Evolutionary conservation across 75 land plant genomes (phyloP).

Genomic region (Picea glauca): DNA sequence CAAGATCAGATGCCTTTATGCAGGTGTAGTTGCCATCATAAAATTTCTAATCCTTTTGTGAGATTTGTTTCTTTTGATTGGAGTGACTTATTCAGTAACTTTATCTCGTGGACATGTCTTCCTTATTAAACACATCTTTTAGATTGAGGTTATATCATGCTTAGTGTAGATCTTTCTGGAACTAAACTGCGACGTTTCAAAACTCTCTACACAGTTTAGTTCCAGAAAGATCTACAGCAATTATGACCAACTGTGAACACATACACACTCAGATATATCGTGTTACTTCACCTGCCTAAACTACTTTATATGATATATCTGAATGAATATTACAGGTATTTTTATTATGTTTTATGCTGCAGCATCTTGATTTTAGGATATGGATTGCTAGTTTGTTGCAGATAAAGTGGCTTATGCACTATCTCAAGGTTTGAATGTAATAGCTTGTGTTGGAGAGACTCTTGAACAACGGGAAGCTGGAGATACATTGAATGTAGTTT

Average conservation of each 20-base stretch:
- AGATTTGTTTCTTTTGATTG: not conserved
- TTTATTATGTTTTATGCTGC: not conserved
- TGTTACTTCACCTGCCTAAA: not conserved
- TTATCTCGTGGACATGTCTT: not conserved
- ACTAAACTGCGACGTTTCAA: no score
- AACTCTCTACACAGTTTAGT: no score
- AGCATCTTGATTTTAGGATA: conserved; percentile 1
- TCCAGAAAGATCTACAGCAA: no score
- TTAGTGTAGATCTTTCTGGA: no score
- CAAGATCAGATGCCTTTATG: not conserved
- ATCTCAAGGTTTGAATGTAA: conserved; percentile 78
- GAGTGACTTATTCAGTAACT: not conserved
- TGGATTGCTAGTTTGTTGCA: conserved; percentile 68
- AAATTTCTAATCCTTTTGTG: no score
- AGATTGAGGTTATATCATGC: not conserved
- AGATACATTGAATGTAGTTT: conserved; percentile 65
- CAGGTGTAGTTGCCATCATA: not conserved
- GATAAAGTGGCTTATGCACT: conserved; percentile 86
- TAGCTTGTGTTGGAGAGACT: conserved; percentile 89
- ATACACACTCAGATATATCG: no score
- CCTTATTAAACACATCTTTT: not conserved
- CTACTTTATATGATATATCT: not conserved
- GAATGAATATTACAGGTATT: not conserved
- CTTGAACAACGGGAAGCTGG: conserved; percentile 82
- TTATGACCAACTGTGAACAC: no score